Percentiles rank a stretch among this genome's conserved stretches.
Conservation (phyloP, 2,329 filamentous ascomycete genomes). For the Ceratocystis lukuohia region DNA sequence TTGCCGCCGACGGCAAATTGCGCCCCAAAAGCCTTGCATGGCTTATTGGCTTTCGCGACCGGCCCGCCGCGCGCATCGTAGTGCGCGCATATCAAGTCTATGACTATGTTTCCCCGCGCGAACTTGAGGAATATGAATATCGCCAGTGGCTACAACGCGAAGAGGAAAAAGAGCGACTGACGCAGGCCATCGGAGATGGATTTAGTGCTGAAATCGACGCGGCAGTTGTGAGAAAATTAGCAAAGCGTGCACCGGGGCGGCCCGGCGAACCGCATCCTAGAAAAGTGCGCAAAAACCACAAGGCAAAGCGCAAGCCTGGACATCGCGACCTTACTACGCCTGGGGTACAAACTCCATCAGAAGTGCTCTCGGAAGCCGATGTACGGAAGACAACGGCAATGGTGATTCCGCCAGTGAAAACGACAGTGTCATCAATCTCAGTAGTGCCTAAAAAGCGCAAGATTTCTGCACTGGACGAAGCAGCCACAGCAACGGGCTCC, state of each 20-base stretch:
- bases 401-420: not conserved
- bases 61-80: conserved; percentile 35
- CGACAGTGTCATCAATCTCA: conserved; percentile 2
- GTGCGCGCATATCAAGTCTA: conserved; percentile 37
- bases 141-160: conserved; percentile 32
- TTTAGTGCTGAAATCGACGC: conserved; percentile 7
- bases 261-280: not conserved
- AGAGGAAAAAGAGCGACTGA: conserved; percentile 25
- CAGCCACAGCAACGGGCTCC: not conserved
- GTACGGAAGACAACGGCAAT: not conserved
- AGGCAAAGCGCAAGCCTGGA: not conserved
- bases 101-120: conserved; percentile 45
- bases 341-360: not conserved
- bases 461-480: not conserved
- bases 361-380: not conserved
- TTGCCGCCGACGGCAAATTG: conserved; percentile 27
- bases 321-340: not conserved
- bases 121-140: conserved; percentile 45
- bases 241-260: not conserved
- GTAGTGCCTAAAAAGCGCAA: not conserved
- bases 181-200: not conserved
- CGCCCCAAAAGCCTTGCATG: conserved; percentile 38
- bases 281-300: not conserved
- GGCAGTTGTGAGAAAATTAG: not conserved
- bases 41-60: conserved; percentile 41